Conservation (phyloP, 106 monocot genomes). For the Cymbidium sinense region DNA sequence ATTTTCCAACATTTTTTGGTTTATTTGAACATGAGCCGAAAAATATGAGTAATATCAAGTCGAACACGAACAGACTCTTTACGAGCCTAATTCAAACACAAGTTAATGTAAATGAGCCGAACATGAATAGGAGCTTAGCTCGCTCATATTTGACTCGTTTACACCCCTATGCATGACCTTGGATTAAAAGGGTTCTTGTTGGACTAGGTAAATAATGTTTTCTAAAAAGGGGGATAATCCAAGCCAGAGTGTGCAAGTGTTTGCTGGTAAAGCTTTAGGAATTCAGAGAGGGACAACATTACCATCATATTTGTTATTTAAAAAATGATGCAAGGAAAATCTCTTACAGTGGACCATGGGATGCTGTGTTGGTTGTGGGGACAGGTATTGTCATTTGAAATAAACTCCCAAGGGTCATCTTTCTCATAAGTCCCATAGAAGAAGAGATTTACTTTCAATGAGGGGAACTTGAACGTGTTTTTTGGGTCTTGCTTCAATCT, state of each 20-base stretch:
- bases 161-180: too few species aligned
- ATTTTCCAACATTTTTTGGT: too few species aligned
- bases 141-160: too few species aligned
- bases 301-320: not conserved
- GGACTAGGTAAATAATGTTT: not conserved
- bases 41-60: too few species aligned
- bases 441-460: not conserved
- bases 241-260: not conserved
- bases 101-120: too few species aligned
- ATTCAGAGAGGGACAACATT: not conserved
- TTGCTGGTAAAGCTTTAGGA: not conserved
- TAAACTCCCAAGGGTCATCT: not conserved
- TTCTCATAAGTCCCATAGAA: not conserved
- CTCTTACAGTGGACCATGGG: not conserved
- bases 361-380: not conserved
- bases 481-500: not conserved
- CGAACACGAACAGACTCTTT: too few species aligned
- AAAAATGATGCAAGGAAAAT: not conserved
- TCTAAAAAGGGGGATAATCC: not conserved
- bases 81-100: too few species aligned
- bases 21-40: too few species aligned
- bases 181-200: too few species aligned
- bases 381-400: not conserved
- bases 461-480: not conserved
- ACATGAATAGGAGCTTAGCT: too few species aligned